These are phyloP conservation scores for Tricholoma sp. DNA, from an alignment of 768 basidiomycete genomes.

Conservation along the genomic window DNA sequence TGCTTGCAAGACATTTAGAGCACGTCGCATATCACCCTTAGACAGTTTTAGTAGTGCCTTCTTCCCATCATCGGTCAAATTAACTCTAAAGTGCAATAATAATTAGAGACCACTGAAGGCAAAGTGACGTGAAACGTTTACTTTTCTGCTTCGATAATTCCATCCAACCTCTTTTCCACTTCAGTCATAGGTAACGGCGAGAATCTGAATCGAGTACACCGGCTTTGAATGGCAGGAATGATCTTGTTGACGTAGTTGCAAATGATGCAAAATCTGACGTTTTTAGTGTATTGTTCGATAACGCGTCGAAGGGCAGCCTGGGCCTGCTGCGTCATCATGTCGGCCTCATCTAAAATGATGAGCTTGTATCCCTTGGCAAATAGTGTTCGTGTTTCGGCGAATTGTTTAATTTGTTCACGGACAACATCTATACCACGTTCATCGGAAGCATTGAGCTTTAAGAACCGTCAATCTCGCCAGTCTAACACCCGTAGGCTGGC, in stretches of 20 bases:
- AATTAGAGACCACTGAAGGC: background rate
- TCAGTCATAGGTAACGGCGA: constrained; percentile 83
- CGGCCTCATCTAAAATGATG: constrained; percentile 98
- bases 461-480: background rate
- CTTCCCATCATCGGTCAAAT: constrained; percentile 80
- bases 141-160: constrained; percentile 82
- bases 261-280: constrained; percentile 98
- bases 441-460: constrained; percentile 92
- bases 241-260: constrained; percentile 99
- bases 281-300: constrained; percentile 98
- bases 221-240: constrained; percentile 95
- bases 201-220: constrained; percentile 96
- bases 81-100: constrained; percentile 53
- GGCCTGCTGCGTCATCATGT: constrained; percentile 99
- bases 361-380: constrained; percentile 94
- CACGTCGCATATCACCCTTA: constrained; percentile 95
- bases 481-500: background rate
- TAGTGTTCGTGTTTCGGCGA: constrained; percentile 91
- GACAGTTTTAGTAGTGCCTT: constrained; percentile 90
- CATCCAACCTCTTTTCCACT: constrained; percentile 76
- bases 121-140: constrained; percentile 29
- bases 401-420: constrained; percentile 97
- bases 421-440: constrained; percentile 99
- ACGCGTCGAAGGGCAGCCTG: constrained; percentile 95
- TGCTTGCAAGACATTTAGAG: constrained; percentile 93